Evolutionary conservation across 371 early-diverging fungal genomes (phyloP).

Genomic region (Saksenaea oblongispora): DNA sequence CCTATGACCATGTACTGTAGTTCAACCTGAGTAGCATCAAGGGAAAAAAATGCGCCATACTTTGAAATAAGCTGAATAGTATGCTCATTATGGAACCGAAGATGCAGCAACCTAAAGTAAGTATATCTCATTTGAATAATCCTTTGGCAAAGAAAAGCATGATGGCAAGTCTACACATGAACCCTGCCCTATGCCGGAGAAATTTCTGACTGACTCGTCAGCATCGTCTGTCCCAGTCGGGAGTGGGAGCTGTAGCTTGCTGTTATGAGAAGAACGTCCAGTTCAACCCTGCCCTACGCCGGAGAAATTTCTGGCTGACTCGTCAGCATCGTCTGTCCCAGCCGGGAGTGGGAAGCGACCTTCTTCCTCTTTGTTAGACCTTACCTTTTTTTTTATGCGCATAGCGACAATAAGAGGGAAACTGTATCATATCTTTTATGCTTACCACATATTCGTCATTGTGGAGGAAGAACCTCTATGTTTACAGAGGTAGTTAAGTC

Average conservation of each 20-base stretch:
- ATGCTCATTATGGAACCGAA: background rate
- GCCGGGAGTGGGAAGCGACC: background rate
- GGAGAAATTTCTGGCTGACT: conserved; percentile 10
- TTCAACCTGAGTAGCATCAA: background rate
- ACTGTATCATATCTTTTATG: too few relatives aligned
- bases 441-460: too few relatives aligned
- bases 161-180: conserved; percentile 19
- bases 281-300: too few relatives aligned
- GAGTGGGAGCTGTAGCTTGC: conserved; percentile 13
- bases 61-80: background rate
- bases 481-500: too few relatives aligned
- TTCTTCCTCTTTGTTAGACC: background rate
- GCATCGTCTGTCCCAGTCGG: conserved; percentile 6
- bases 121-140: conserved; percentile 11
- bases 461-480: too few relatives aligned
- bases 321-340: background rate
- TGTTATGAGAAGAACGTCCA: conserved; percentile 13
- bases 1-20: background rate
- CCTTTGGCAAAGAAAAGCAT: conserved; percentile 16
- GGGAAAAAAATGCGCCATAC: background rate
- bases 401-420: too few relatives aligned
- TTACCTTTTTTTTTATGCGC: background rate
- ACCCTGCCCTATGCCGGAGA: conserved; percentile 22
- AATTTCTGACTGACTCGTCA: too few relatives aligned
- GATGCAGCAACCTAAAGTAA: background rate